Evolutionary conservation across 2,329 filamentous ascomycete genomes (phyloP), one percentile per base, ranked within the genome.

Genomic region (Aspergillus sp.): DNA sequence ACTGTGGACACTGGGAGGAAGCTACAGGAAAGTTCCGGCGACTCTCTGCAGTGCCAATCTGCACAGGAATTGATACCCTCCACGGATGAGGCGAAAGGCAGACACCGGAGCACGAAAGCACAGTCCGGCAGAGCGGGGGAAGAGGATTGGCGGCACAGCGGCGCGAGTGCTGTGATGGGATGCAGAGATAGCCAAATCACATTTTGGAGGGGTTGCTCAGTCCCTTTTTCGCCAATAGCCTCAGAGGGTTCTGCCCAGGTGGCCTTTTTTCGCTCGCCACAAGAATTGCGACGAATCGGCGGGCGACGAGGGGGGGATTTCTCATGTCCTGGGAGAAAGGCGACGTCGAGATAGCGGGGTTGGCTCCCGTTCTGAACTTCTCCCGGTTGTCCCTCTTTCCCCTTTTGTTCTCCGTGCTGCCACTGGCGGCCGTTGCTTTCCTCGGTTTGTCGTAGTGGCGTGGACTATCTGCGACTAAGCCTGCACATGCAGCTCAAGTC

Each of bases 401-500:
- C 24, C 33, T 33, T 56, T 47, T 54, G 17, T 37, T 37, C 34
- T 30, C 27, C 27, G 27, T 30, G 46, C 17, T 49, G 12, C 34
- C 5, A n/a, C 34, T 37, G 27, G 27, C 24, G 15, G 45, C 17
- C n/a, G 11, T 54, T 33, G 46, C 50, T 20, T 50, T 42, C 17
- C 37, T 49, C 48, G 8, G 19, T 54, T 54, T 20, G 50, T 48
- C 46, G 42, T 42, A 54, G 46, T 53, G 56, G 39, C 50, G 34
- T 6, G 27, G 12, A 24, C 39, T 41, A 34, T 19, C 22, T 39
- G 20, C 44, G 11, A 37, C 48, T 58, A 51, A 50, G 51, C 40
- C 51, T 58, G 40, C 44, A 53, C 45, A 54, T 58, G 51, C 56
- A 58, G 55, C 34, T 19, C 20, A 52, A 59, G 57, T 49, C 57